These are phyloP conservation scores for Xylaria bambusicola DNA, from an alignment of 495 filamentous ascomycete species.

Conservation along the genomic window DNA sequence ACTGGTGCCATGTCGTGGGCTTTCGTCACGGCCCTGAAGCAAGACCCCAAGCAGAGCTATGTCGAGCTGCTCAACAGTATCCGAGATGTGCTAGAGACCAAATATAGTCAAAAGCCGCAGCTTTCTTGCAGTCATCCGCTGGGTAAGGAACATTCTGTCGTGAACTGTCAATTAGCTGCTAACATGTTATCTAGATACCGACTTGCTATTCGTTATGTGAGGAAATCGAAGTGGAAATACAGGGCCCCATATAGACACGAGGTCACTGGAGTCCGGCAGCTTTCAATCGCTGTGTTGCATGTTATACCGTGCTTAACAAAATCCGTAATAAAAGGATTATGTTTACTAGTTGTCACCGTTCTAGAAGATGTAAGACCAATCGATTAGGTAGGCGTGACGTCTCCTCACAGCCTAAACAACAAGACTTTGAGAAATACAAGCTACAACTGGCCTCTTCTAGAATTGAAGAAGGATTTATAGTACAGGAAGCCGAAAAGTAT, in stretches of 20 bases:
- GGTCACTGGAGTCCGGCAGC: not conserved
- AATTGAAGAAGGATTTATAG: no score
- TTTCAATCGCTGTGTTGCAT: no score
- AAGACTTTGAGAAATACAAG: no score
- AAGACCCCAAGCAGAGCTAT: slow-evolving; percentile 95
- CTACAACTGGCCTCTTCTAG: no score
- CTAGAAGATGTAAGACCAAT: no score
- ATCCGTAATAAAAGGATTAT: no score
- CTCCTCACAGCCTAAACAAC: no score
- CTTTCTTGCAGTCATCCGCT: slow-evolving; percentile 94
- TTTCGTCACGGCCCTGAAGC: slow-evolving; percentile 85
- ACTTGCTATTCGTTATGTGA: slow-evolving; percentile 53
- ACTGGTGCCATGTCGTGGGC: slow-evolving; percentile 98
- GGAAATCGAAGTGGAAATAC: not conserved
- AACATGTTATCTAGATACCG: slow-evolving; percentile 37
- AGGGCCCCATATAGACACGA: not conserved
- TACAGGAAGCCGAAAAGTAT: no score
- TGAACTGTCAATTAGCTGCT: slow-evolving; percentile 23
- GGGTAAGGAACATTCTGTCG: slow-evolving; percentile 56
- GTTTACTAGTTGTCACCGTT: no score
- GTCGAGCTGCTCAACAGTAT: slow-evolving; percentile 92
- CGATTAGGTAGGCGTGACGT: no score
- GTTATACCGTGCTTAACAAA: no score
- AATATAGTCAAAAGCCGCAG: slow-evolving; percentile 96
- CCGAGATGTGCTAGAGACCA: slow-evolving; percentile 78